Evolutionary conservation across 192 early-diverging fungal species (phyloP).

Genomic region (Coemansia sp.): DNA sequence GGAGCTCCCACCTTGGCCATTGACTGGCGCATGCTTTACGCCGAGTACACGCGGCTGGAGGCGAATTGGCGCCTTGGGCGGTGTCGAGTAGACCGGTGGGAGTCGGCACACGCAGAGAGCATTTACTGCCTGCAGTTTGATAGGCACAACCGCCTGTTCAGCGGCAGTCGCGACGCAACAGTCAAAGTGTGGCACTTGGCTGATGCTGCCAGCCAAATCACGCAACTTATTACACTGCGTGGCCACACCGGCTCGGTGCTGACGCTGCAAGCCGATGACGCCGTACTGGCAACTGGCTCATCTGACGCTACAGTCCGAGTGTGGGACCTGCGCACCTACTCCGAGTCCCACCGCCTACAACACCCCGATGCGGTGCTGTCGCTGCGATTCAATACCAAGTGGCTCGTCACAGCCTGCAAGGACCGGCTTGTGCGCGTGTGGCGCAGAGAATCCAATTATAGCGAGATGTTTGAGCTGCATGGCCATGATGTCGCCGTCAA

Average conservation of each 20-base stretch:
- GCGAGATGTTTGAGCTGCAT: slow-evolving; percentile 58
- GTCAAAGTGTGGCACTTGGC: slow-evolving; percentile 79
- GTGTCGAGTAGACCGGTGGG: slow-evolving; percentile 61
- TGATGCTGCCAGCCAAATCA: slow-evolving; percentile 50
- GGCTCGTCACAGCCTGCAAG: slow-evolving; percentile 81
- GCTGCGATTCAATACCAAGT: slow-evolving; percentile 70
- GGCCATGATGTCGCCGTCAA: slow-evolving; percentile 85
- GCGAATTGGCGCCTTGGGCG: slow-evolving; percentile 70
- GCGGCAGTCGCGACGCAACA: slow-evolving; percentile 68
- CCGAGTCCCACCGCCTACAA: slow-evolving; percentile 50
- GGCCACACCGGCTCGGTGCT: slow-evolving; percentile 81
- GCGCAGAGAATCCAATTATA: slow-evolving; percentile 52
- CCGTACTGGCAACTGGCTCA: slow-evolving; percentile 67
- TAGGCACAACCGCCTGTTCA: slow-evolving; percentile 61
- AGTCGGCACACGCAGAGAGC: slow-evolving; percentile 75
- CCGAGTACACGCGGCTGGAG: slow-evolving; percentile 63
- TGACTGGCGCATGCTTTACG: slow-evolving; percentile 76
- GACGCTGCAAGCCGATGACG: slow-evolving; percentile 78
- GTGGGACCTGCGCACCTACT: slow-evolving; percentile 68
- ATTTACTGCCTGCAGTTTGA: slow-evolving; percentile 87
- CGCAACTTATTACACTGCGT: slow-evolving; percentile 57
- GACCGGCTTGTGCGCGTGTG: slow-evolving; percentile 85
- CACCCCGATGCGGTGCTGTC: slow-evolving; percentile 74
- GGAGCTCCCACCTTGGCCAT: slow-evolving; percentile 28
- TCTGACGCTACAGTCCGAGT: slow-evolving; percentile 67